Evolutionary conservation across 768 basidiomycete species (phyloP), one percentile per base, ranked within the genome.

Genomic region (Crucibulum laeve): DNA sequence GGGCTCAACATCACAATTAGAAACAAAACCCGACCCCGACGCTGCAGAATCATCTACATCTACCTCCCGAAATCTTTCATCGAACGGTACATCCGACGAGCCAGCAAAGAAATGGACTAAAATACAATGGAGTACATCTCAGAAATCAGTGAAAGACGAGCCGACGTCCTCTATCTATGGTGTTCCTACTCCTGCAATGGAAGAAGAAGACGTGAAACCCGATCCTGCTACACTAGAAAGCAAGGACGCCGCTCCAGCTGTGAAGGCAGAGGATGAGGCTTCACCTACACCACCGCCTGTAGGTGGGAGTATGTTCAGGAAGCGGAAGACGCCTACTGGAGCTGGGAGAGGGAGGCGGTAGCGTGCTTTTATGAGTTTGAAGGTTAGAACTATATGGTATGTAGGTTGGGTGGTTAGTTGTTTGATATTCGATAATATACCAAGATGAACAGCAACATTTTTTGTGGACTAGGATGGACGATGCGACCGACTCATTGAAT

Each of bases 11-110:
- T n/a, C n/a, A n/a, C n/a, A n/a, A n/a, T n/a, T n/a, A n/a, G n/a
- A n/a, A n/a, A n/a, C n/a, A 53, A 81, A 82, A 57, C 50, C 78
- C 24, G 85, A 82, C 11, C 28, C 11, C 10, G 24, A 32, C 38
- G 4, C 36, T 37, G 25, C 15, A 40, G 4, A 34, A n/a, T n/a
- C n/a, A n/a, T n/a, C n/a, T n/a, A n/a, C n/a, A n/a, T n/a, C n/a
- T n/a, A n/a, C n/a, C n/a, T n/a, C n/a, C n/a, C n/a, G n/a, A n/a
- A n/a, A n/a, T n/a, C n/a, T n/a, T n/a, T n/a, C n/a, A n/a, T n/a
- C n/a, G n/a, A n/a, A n/a, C 4, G 18, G 14, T 19, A 18, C 49
- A 11, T 36, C 36, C 21, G 17, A 46, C 17, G 45, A 45, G 18
- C 34, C 24, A n/a, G 45, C 43, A 11, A 54, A 56, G 2, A 64